These are phyloP conservation scores for Parietaria judaica DNA, from an alignment of 306 rosid genomes.

Conservation along the genomic window DNA sequence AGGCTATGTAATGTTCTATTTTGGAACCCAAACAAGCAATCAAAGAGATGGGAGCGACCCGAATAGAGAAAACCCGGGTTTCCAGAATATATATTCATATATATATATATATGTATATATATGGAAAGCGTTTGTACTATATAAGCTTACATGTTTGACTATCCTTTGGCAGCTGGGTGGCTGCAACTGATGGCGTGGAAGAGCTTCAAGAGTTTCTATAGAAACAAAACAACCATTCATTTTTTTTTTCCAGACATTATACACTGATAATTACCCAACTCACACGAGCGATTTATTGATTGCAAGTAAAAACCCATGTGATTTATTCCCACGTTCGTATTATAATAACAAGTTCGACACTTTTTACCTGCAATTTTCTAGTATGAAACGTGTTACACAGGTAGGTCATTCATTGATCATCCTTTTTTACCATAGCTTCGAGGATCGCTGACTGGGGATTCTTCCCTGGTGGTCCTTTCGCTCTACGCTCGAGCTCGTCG, in stretches of 20 bases:
- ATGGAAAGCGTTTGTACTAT: background rate
- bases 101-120: too few species aligned
- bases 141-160: background rate
- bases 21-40: too few species aligned
- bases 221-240: background rate
- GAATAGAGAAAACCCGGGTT: too few species aligned
- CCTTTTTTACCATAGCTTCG: conserved; percentile 54
- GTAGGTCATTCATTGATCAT: conserved; percentile 27
- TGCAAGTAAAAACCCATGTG: background rate
- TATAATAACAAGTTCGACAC: background rate
- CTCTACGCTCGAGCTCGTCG: conserved; percentile 81
- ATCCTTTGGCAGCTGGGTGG: conserved; percentile 72
- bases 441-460: conserved; percentile 66
- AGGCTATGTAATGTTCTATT: too few species aligned
- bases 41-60: too few species aligned
- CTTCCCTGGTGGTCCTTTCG: conserved; percentile 89
- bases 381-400: background rate
- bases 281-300: background rate
- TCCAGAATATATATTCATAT: too few species aligned
- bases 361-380: background rate
- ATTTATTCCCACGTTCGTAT: background rate
- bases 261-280: background rate
- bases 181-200: conserved; percentile 31
- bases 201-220: conserved; percentile 20
- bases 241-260: conserved; percentile 6